phyloP scores from a whole-genome alignment of 805 yeast genomes.

The Brettanomyces bruxellensis region DNA sequence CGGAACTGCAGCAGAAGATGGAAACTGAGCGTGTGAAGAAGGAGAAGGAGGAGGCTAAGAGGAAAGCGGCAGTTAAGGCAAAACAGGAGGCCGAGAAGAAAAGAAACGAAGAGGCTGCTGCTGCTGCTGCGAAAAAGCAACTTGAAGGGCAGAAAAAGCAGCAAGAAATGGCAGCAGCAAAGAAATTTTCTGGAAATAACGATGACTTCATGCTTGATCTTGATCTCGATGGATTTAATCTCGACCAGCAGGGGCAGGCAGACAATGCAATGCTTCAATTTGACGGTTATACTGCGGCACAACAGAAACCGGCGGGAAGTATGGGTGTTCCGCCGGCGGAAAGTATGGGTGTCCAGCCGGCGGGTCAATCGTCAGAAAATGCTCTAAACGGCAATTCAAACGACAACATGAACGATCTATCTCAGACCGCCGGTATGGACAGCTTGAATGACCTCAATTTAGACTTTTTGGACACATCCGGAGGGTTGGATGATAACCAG shows the following conservation, averaged over 20 bases:
- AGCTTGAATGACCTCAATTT: conserved; percentile 15
- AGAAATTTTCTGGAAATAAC: conserved; percentile 4
- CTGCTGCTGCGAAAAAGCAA: conserved; percentile 1
- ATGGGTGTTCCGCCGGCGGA: too few species aligned
- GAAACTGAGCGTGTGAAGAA: conserved; percentile 16
- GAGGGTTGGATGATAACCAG: conserved; percentile 2
- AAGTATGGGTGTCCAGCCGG: too few species aligned
- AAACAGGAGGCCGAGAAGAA: conserved; percentile 4
- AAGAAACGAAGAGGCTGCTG: conserved; percentile 3
- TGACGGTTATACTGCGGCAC: background rate
- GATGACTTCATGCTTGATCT: conserved; percentile 21
- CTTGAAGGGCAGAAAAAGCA: background rate
- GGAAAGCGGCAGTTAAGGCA: conserved; percentile 4
- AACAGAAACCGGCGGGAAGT: too few species aligned
- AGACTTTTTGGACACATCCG: conserved; percentile 16
- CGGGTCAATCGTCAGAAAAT: too few species aligned
- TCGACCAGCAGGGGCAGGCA: conserved; percentile 9
- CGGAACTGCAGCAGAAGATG: conserved; percentile 11
- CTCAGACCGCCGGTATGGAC: background rate
- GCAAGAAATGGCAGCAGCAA: background rate
- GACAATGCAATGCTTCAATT: background rate
- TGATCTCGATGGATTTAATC: conserved; percentile 20
- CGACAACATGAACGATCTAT: background rate
- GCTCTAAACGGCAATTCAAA: background rate
- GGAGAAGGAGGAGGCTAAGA: conserved; percentile 13